Percentiles rank a stretch among this genome's conserved stretches.
These are phyloP conservation scores for Petunia hybrid DNA, from an alignment of 305 asterid genomes.

Conservation along the genomic window DNA sequence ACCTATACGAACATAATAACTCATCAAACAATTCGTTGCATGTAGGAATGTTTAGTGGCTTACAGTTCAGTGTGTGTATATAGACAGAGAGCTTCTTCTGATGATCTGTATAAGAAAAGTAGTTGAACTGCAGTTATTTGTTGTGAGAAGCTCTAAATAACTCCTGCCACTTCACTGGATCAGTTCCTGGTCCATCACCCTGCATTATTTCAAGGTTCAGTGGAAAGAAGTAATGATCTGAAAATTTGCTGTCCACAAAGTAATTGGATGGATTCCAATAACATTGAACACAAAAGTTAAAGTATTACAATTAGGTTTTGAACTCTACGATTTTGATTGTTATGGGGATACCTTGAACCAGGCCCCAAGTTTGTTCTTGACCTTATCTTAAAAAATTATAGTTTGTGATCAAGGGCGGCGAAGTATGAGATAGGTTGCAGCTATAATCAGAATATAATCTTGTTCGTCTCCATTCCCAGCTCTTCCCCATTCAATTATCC, in stretches of 20 bases:
- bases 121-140: constrained; percentile 25
- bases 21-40: background rate
- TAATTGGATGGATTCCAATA: background rate
- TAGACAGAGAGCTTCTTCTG: background rate
- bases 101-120: background rate
- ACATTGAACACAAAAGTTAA: background rate
- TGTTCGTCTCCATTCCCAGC: background rate
- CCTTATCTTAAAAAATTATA: background rate
- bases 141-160: constrained; percentile 66
- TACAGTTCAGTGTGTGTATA: constrained; percentile 17
- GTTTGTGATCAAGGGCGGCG: background rate
- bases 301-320: background rate
- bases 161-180: constrained; percentile 69
- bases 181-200: constrained; percentile 97
- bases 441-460: background rate
- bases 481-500: background rate
- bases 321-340: background rate
- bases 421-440: background rate
- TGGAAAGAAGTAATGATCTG: background rate
- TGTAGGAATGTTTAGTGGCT: constrained; percentile 6
- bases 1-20: background rate
- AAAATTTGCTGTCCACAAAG: background rate
- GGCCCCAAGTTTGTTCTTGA: background rate
- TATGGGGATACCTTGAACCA: background rate
- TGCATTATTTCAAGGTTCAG: constrained; percentile 42